A percentile compares a stretch with the other conserved stretches of the same genome.
phyloP scores from a whole-genome alignment of 495 filamentous ascomycete genomes.

The Parachaetomium inaequale region DNA sequence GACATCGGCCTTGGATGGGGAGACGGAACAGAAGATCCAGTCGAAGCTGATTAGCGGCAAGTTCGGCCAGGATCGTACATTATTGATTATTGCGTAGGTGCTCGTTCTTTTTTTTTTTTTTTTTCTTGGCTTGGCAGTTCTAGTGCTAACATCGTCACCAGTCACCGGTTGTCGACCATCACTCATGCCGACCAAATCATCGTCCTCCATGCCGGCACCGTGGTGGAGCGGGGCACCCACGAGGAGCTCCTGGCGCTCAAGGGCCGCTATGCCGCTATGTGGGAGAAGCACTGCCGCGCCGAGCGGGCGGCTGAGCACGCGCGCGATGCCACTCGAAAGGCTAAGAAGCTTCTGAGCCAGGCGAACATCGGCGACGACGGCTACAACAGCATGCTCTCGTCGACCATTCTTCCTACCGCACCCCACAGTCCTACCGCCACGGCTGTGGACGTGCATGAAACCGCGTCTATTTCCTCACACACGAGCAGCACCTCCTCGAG shows the following conservation, averaged over 20 bases:
- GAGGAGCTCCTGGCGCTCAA: slow-evolving; percentile 72
- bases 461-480: slow-evolving; percentile 21
- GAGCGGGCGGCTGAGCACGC: slow-evolving; percentile 78
- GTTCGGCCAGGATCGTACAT: slow-evolving; percentile 78
- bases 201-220: slow-evolving; percentile 79
- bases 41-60: slow-evolving; percentile 72
- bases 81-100: slow-evolving; percentile 60
- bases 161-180: slow-evolving; percentile 90
- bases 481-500: slow-evolving; percentile 20
- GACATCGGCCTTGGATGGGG: slow-evolving; percentile 89
- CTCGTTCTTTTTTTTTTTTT: not conserved
- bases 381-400: slow-evolving; percentile 35
- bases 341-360: slow-evolving; percentile 50
- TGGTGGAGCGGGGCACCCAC: slow-evolving; percentile 84
- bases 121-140: not conserved
- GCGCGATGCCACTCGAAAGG: slow-evolving; percentile 52
- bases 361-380: slow-evolving; percentile 40
- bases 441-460: slow-evolving; percentile 16
- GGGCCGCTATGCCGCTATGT: slow-evolving; percentile 87
- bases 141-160: slow-evolving; percentile 22
- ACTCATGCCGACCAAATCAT: slow-evolving; percentile 92
- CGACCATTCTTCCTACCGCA: slow-evolving; percentile 28
- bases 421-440: slow-evolving; percentile 18
- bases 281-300: slow-evolving; percentile 89
- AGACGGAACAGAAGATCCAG: slow-evolving; percentile 96